Conservation (phyloP, 805 yeast species). For the Yamadazyma insecticola region DNA sequence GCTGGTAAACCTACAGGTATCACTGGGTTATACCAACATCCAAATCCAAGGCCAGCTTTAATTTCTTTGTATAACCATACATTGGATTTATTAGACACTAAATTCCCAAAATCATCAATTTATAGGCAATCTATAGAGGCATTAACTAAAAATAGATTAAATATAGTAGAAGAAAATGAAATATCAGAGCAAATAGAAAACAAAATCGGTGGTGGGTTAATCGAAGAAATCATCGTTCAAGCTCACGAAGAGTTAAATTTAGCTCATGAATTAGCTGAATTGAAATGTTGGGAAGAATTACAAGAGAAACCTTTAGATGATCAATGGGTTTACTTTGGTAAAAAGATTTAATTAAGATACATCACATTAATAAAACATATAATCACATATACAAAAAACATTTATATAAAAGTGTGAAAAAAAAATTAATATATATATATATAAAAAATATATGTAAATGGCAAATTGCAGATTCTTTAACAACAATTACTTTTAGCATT, state of each 20-base stretch:
- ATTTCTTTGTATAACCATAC: constrained; percentile 69
- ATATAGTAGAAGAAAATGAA: constrained; percentile 59
- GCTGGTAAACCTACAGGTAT: constrained; percentile 76
- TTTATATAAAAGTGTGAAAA: neutral
- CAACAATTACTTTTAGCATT: constrained; percentile 36
- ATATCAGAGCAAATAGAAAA: constrained; percentile 63
- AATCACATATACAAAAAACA: neutral
- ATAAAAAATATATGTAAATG: constrained; percentile 1
- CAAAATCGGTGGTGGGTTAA: constrained; percentile 74
- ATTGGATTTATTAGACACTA: constrained; percentile 48
- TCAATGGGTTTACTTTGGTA: constrained; percentile 82
- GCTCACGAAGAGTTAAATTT: constrained; percentile 76
- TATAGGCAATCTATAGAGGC: constrained; percentile 72
- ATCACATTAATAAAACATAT: neutral
- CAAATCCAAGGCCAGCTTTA: constrained; percentile 78
- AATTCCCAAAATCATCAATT: constrained; percentile 69
- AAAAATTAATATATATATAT: neutral
- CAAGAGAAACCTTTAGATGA: constrained; percentile 76
- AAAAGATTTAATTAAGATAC: constrained; percentile 38
- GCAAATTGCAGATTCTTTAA: constrained; percentile 11
- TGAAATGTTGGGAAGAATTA: constrained; percentile 75
- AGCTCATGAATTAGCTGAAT: constrained; percentile 60
- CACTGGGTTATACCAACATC: constrained; percentile 74
- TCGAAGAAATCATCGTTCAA: constrained; percentile 78
- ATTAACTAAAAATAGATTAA: constrained; percentile 64